Evolutionary conservation across 2,329 filamentous ascomycete species (phyloP), one percentile per base, ranked within the genome.

Genomic region (Purpureocillium takamizusanense): DNA sequence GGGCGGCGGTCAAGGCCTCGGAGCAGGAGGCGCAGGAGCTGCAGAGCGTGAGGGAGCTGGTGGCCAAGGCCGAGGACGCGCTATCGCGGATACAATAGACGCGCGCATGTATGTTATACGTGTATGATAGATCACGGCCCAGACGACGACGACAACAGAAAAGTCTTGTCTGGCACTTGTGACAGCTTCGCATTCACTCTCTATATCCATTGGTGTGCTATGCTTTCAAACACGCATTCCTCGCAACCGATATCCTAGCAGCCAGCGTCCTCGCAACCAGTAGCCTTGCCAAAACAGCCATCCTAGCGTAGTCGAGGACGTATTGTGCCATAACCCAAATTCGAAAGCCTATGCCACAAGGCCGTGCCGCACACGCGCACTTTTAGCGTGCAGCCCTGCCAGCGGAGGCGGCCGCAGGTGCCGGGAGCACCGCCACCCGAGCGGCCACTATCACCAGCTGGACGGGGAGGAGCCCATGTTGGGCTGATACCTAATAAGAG

Each of bases 61-160:
- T 78, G 7, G 52, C 55, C n/a, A 65, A 60, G 51, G 74, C 73
- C 2, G 60, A 69, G 45, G 62, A 72, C 36, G 65, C 70, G 11
- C 56, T 78, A 32, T 50, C 56, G 43, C 60, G 58, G 35, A 52
- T 78, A 50, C 67, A 67, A 51, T 76, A 62, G 41, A 30, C 4
- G 10, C 25, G 28, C 17, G 15, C 16, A 36, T 36, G 32, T 40
- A 40, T 15, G 21, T 25, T 25, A n/a, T 25, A 25, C 21, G 5
- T 25, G 21, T 25, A 25, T 25, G 21, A 25, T 25, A 25, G 21
- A 25, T 10, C 21, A 25, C 10, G 21, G 5, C 6, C 21, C 21
- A 25, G 21, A 25, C 21, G 21, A 10, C 21, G 21, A 10, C 21
- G 29, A 36, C 15, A 37, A 15, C 4, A 8, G 35, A n/a, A 27